Conservation (phyloP, 805 yeast species). For the Kurtzmaniella cleridarum region DNA sequence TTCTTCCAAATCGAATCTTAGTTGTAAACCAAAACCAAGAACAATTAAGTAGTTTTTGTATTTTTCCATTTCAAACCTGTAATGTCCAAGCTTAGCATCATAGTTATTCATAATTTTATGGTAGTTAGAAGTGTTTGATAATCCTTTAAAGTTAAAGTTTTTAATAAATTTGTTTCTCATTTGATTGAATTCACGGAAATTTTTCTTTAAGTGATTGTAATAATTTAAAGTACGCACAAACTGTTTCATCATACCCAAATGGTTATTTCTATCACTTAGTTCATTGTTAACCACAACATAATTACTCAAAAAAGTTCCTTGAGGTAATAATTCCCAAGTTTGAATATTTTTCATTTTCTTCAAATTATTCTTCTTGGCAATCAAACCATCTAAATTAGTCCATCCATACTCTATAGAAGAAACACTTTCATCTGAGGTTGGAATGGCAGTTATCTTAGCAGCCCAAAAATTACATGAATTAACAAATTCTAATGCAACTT, state of each 20-base stretch:
- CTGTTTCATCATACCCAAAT: conserved; percentile 39
- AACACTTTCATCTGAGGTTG: conserved; percentile 60
- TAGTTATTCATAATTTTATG: conserved; percentile 33
- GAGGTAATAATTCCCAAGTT: conserved; percentile 40
- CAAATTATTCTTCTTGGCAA: conserved; percentile 22
- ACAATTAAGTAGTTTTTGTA: conserved; percentile 41
- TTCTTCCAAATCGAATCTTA: conserved; percentile 38
- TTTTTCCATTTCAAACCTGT: conserved; percentile 39
- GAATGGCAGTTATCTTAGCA: conserved; percentile 75
- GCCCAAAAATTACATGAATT: conserved; percentile 89
- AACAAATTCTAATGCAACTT: conserved; percentile 64
- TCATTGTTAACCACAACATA: conserved; percentile 16
- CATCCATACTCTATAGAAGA: conserved; percentile 84
- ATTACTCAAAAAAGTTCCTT: conserved; percentile 37
- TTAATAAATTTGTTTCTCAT: conserved; percentile 24
- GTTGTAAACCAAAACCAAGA: conserved; percentile 43
- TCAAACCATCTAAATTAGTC: conserved; percentile 40
- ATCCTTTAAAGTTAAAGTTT: conserved; percentile 19
- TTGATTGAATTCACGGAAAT: conserved; percentile 27
- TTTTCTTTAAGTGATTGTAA: conserved; percentile 33
- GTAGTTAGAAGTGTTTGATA: conserved; percentile 28
- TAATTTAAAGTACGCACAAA: conserved; percentile 37
- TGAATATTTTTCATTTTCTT: conserved; percentile 28
- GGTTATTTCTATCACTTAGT: conserved; percentile 19
- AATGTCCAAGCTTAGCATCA: conserved; percentile 35